Base-by-base conservation (phyloP, 805 yeast species). In the Nadsonia fulvescens region DNA sequence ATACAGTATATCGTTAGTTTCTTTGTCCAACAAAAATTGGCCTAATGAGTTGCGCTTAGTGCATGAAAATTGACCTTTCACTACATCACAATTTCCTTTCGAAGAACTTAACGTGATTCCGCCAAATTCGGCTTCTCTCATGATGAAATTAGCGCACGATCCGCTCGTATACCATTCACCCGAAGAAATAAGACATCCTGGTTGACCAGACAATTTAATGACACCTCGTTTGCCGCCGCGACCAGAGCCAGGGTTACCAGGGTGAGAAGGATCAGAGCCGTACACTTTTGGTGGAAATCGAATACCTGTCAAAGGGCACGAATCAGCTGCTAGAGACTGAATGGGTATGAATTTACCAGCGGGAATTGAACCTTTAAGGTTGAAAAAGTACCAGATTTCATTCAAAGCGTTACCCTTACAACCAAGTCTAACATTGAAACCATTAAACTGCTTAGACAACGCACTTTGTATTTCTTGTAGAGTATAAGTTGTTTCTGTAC, bases 141-240 rank as follows among this genome's bases (percentile, higher is more conserved):
- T 39, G 14, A 58, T 58, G 51, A 60, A 83, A 4, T 74, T 68
- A 4, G 94, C 96, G 49, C 95, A 86, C 1, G 89, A 67, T 1
- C 94, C 94, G 20, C 53, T 46, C 4, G 62, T 44, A 51, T 73
- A 78, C 89, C 92, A 83, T 37, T 68, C 63, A 4, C 98, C 98
- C 41, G 67, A 76, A 33, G 76, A 66, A 41, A 83, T 86, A 32
- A 86, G 53, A 49, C 93, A 79, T 6, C 93, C 93, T 4, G 48
- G 35, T 31, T 70, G 63, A 21, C 53, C 63, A 11, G 58, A 43
- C 8, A 68, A 49, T 28, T 53, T 59, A 23, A 77, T 42, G 38
- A 47, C 56, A 2, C 79, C 82, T 24, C 44, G 34, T 2, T 37
- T 29, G 12, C 43, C 39, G 17, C 45, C 40, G 10, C 58, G 62